Base-by-base conservation (phyloP, 148 eudicot genomes). In the Arbutus unedo region DNA sequence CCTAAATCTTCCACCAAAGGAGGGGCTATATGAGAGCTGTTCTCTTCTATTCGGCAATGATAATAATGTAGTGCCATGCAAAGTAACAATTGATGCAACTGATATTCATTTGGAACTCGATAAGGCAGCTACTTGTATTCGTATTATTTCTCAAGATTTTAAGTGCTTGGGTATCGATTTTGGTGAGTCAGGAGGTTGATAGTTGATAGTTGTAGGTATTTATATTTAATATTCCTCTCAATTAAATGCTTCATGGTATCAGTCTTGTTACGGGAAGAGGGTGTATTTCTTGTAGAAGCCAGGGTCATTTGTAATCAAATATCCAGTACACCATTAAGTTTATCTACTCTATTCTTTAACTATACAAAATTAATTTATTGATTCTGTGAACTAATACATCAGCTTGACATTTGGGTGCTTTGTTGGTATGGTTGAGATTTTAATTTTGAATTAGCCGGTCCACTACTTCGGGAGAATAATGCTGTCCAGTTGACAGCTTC, bases 1-100 rank as follows among this genome's bases (percentile, higher is more conserved):
- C 81, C 88, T 94, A 74, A 96, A 96, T 81, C 92, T 96, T 62
- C 90, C 99, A 74, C 99, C 99, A 10, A 93, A 86, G 86, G 96
- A 96, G 54, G 98, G 98, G 48, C 11, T 77, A 13, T 96, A 96
- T n/a, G 76, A 86, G 82, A 82, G 88, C 74, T 96, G 97, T 79
- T 83, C 85, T 25, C 85, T 96, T 54, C 68, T 92, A 44, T 51
- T 87, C 68, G 90, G 88, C 74, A 89, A 90, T 48, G 88, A 85
- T 82, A 76, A 73, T 82, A 76, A 73, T 87, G 77, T 67, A 81
- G 77, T 89, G 81, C 89, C 91, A 51, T 96, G 99, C 86, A 86
- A 83, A 85, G 96, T 93, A 71, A 79, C 72, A 73, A 85, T 96
- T 54, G 97, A 92, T 89, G 84, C 88, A 14, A 85, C 84, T 49